Evolutionary conservation across 805 yeast genomes (phyloP), one percentile per base, ranked within the genome.

Genomic region (Metschnikowia cubensis): DNA sequence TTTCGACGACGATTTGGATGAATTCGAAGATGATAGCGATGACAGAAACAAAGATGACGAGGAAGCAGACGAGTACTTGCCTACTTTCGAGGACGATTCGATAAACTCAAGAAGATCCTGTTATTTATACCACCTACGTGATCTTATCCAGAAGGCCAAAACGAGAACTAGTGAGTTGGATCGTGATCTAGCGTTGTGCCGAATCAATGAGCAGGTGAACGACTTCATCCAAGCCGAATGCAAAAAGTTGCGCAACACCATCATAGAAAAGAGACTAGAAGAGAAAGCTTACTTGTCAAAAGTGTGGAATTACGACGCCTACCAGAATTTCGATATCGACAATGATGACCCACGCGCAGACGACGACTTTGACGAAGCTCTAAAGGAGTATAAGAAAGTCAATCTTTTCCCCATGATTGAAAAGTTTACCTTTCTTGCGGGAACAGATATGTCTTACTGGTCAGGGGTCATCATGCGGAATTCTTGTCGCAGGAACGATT

Each of bases 401-500:
- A 89, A 92, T 64, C 70, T 92, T 25, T 92, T 94, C 70, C 96
- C 96, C 8, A 69, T 92, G 57, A 97, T 92, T 35, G 99, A 92
- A 66, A 84, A 87, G 65, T 92, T 89, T 64, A 92, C 98, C 0
- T 74, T 79, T 47, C 70, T 75, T 42, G 81, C 85, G 57, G 82
- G 89, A 3, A 80, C 84, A 39, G 97, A 91, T 58, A 82, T 90
- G 75, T 85, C 87, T 58, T 90, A 91, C 67, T 92, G 99, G 99
- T 89, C 97, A 2, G 94, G 96, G 3, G 96, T 92, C n/a, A 89
- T 91, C 36, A 94, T 94, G 91, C 77, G 98, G 49, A 94, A 94
- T 66, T 90, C 96, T 1, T 92, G 97, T 64, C 80, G 97, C 50
- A 84, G 91, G 61, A 94, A 92, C 65, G 97, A 91, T 62, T 66